Percentiles rank a stretch among this genome's conserved stretches.
These are phyloP conservation scores for Chaetomiaceae sp. DNA, from an alignment of 2,329 filamentous ascomycete species.

Conservation along the genomic window DNA sequence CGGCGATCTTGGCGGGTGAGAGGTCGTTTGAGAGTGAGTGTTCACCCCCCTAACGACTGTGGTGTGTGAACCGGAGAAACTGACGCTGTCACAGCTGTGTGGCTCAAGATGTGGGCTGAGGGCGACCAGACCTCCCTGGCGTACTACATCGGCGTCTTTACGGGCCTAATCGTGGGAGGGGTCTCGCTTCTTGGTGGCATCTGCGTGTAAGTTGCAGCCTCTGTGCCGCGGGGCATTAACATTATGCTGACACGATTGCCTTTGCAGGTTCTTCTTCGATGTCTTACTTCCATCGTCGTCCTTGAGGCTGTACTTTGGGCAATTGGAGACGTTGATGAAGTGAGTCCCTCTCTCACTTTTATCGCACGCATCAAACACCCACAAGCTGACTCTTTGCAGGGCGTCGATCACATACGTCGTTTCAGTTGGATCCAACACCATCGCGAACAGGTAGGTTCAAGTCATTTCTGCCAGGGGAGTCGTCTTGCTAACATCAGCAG, in stretches of 20 bases:
- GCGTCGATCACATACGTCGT: constrained; percentile 11
- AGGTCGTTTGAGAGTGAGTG: constrained; percentile 14
- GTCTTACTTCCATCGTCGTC: constrained; percentile 4
- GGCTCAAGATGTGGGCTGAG: constrained; percentile 15
- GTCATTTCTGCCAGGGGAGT: not conserved
- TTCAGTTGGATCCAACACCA: constrained; percentile 6
- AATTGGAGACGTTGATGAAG: constrained; percentile 10
- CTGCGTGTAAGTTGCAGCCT: constrained; percentile 4
- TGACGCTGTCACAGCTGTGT: constrained; percentile 1
- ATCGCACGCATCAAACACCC: no score
- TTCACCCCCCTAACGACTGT: not conserved
- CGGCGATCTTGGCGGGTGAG: constrained; percentile 7
- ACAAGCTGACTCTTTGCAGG: not conserved
- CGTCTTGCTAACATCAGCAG: not conserved
- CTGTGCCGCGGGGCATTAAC: no score
- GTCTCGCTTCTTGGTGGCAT: constrained; percentile 7
- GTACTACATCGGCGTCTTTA: constrained; percentile 11
- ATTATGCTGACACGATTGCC: not conserved
- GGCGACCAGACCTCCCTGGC: not conserved
- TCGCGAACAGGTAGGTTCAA: constrained; percentile 13
- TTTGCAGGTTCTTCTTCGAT: constrained; percentile 9
- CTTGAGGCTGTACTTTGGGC: constrained; percentile 7
- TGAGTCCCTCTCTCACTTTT: not conserved
- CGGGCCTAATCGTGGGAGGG: constrained; percentile 10
- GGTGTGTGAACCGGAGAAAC: not conserved